Base-by-base conservation (phyloP, 768 basidiomycete species). In the Calocybe cyanea region DNA sequence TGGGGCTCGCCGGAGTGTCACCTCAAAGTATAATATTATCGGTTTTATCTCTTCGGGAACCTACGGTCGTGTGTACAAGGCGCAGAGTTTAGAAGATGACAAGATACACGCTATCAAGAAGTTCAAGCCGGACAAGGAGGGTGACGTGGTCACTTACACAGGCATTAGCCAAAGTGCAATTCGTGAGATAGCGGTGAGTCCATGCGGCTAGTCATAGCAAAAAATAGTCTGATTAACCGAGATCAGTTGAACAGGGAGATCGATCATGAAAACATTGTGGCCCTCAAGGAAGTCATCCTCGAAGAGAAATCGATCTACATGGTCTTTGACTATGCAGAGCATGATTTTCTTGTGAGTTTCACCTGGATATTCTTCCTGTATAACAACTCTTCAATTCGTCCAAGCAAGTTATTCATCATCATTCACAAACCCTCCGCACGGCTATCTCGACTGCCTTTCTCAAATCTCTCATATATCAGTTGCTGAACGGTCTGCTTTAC, bases 61-160 rank as follows among this genome's bases (percentile, higher is more conserved):
- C 0, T 98, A 98, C 60, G 96, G 96, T 1, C 76, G 94, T n/a
- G 96, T 98, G 2, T 99, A 98, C 80, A 98, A 98, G 63, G 96
- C 94, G 0, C 79, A 83, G 59, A 87, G 85, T 58, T 71, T 78
- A 37, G 86, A 83, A 10, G 75, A 85, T 33, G 80, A 74, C 2
- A 73, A 69, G 51, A 76, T 95, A 38, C 87, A 93, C 55, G 96
- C 96, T 5, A 98, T 99, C 70, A 99, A 99, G 75, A 99, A 98
- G 65, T 98, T 98, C 74, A 99, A 99, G 61, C 96, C 95, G 0
- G 96, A 99, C 75, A 98, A 98, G 66, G 96, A 99, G 69, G 95
- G 95, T 17, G 96, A 98, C 60, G 83, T 93, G 1, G 70, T 87
- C 41, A 92, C 92, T 0, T 99, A 98, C 63, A 97, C 95, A 8